Evolutionary conservation across 1,284 basidiomycete species (phyloP), one percentile per base, ranked within the genome.

Genomic region (Cryptococcus sp.): DNA sequence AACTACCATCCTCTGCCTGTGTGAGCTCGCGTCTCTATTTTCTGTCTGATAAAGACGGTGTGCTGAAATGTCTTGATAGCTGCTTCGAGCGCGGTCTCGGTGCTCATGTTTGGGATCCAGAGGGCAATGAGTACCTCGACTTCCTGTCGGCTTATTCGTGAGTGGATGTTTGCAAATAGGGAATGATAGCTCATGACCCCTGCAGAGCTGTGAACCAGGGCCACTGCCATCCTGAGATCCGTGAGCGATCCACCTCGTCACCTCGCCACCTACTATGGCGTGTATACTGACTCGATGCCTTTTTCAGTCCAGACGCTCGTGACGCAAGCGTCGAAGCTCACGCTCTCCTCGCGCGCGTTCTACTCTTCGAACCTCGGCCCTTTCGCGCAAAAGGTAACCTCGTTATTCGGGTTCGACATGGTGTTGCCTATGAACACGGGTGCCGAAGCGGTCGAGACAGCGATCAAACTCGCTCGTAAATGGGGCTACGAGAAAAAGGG

Each of bases 401-500:
- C 86, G 66, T 84, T 91, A 79, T 92, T 94, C 69, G 88, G 87
- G 16, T 95, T 90, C 74, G 91, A 92, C 61, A 94, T 94, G 87
- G 92, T 98, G 11, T 83, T 99, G n/a, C 95, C 95, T 22, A 97
- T 99, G 93, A 99, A 99, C 83, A 99, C 95, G 0, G 95, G 95
- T 45, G 94, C 93, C 2, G 95, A 99, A 75, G 95, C 95, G 8
- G 95, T 99, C 60, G 94, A 99, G 81, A 96, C 93, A 0, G 83
- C 83, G 16, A 78, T 85, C 74, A 83, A 83, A 82, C 83, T 96
- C 22, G 87, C 93, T 0, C 81, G 93, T 66, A 94, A 94, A 80
- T 96, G 93, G 93, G 93, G 57, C 44, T 94, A 95, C 79, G 82
- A 83, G 81, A 86, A 87, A 81, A 98, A 93, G 82, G 87, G 86